These are phyloP conservation scores for Thermothelomyces thermophilus DNA, from an alignment of 2,329 filamentous ascomycete genomes.

Conservation along the genomic window DNA sequence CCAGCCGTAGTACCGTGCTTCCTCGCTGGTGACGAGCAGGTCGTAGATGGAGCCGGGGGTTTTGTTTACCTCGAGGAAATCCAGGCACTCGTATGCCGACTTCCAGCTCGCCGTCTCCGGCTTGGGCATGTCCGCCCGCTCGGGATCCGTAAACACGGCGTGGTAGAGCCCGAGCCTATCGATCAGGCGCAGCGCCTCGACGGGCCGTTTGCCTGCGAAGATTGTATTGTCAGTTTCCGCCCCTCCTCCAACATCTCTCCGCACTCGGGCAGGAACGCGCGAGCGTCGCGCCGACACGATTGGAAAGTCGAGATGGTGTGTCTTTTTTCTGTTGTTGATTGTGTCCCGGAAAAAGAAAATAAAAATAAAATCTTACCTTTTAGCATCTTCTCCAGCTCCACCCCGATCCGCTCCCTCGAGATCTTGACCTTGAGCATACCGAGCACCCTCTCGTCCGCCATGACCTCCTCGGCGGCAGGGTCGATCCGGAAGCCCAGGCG, in stretches of 20 bases:
- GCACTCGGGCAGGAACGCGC: too few species aligned
- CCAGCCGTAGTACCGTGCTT: constrained; percentile 70
- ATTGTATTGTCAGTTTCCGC: background rate
- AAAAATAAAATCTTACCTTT: constrained; percentile 52
- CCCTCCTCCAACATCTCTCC: background rate
- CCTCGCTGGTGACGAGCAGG: constrained; percentile 53
- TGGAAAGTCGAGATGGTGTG: too few species aligned
- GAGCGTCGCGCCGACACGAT: too few species aligned
- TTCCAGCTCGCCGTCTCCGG: constrained; percentile 58
- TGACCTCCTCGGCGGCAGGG: constrained; percentile 57
- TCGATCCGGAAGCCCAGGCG: constrained; percentile 76
- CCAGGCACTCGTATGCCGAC: constrained; percentile 57
- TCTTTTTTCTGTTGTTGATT: too few species aligned
- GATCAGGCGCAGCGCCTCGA: constrained; percentile 56
- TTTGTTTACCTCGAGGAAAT: constrained; percentile 40
- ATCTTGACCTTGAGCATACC: constrained; percentile 80
- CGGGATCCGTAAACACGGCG: constrained; percentile 67
- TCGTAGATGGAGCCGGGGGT: constrained; percentile 43
- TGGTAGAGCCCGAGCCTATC: constrained; percentile 61
- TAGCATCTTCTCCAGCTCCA: constrained; percentile 88
- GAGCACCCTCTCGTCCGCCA: constrained; percentile 74
- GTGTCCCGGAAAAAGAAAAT: too few species aligned
- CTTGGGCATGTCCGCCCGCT: constrained; percentile 40
- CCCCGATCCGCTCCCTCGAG: constrained; percentile 79
- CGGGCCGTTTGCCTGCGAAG: constrained; percentile 49